A percentile compares a stretch with the other conserved stretches of the same genome.
phyloP scores from a whole-genome alignment of 805 yeast genomes.

The Pichia exigua region DNA sequence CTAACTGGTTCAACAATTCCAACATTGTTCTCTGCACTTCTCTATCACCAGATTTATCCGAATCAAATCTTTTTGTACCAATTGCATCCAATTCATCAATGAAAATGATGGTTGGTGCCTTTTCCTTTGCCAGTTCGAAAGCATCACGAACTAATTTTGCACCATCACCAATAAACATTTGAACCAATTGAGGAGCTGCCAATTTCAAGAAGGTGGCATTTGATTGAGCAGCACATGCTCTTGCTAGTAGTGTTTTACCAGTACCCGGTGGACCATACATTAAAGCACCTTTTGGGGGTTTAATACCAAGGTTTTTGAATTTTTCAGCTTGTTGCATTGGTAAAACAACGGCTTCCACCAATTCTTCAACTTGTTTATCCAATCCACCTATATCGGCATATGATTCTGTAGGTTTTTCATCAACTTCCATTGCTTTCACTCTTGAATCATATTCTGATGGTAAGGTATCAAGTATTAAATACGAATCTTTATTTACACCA shows the following conservation, averaged over 20 bases:
- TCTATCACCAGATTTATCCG: constrained; percentile 95
- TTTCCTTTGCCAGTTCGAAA: constrained; percentile 93
- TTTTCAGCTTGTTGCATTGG: constrained; percentile 99
- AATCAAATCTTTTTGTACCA: constrained; percentile 96
- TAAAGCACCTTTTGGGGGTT: constrained; percentile 96
- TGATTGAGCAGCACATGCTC: constrained; percentile 98
- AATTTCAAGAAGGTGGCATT: constrained; percentile 93
- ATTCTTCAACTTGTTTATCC: constrained; percentile 96
- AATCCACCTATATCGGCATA: constrained; percentile 97
- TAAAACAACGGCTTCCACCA: constrained; percentile 95
- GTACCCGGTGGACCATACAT: constrained; percentile 99
- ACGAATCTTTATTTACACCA: constrained; percentile 96
- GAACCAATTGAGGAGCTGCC: constrained; percentile 97
- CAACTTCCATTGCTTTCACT: constrained; percentile 98
- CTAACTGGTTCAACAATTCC: constrained; percentile 93
- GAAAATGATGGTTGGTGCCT: constrained; percentile 96
- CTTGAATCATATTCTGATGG: constrained; percentile 97
- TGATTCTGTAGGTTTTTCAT: constrained; percentile 96
- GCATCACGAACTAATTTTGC: constrained; percentile 97
- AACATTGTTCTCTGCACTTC: constrained; percentile 99
- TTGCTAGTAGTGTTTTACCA: constrained; percentile 92
- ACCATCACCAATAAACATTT: constrained; percentile 98
- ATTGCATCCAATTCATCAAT: constrained; percentile 98
- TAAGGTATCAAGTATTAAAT: constrained; percentile 82
- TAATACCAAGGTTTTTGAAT: constrained; percentile 88